Base-by-base conservation (phyloP, 2,329 filamentous ascomycete species). In the Aspergillus quadricinctus region DNA sequence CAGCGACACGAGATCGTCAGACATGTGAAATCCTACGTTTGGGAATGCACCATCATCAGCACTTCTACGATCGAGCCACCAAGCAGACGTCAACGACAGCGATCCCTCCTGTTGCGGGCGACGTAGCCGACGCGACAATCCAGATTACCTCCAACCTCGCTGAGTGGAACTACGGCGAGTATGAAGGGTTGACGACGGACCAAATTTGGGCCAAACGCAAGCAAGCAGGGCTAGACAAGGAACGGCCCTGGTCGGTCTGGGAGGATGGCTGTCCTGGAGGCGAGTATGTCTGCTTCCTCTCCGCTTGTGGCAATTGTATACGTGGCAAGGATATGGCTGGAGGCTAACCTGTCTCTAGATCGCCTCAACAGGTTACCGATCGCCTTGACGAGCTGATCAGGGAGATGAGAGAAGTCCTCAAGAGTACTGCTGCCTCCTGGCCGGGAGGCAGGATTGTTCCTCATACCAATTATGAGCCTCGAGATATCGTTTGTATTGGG, bases 141-240 rank as follows among this genome's bases (percentile, higher is more conserved):
- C 59, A 7, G 64, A 66, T 19, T 35, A 84, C 80, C 1, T 78
- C 82, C 55, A 70, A 72, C 2, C 72, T 87, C 46, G 73, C 78
- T 1, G 84, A 87, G 67, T 87, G 84, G 84, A 80, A 83, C 57
- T 87, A 87, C 69, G 84, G 84, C 48, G 73, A 79, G 57, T 87
- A 87, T 66, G 84, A 87, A 67, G 84, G 84, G 10, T 67, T 85
- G 25, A 77, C 77, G 48, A 76, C 74, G 7, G 65, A 72, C n/a
- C 72, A 83, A 62, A 86, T 87, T 51, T 72, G 73, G 14, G 66
- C 72, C 28, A 61, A 72, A 58, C 75, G 83, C 56, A 71, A 75
- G 59, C 62, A 75, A 54, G 70, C 74, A 8, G 81, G 81, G 0
- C 68, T 83, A 19, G 81, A 83, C 63, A 56, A 54, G 11, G 75